Evolutionary conservation across 2,329 filamentous ascomycete species (phyloP).

Genomic region (Saccharata proteae): DNA sequence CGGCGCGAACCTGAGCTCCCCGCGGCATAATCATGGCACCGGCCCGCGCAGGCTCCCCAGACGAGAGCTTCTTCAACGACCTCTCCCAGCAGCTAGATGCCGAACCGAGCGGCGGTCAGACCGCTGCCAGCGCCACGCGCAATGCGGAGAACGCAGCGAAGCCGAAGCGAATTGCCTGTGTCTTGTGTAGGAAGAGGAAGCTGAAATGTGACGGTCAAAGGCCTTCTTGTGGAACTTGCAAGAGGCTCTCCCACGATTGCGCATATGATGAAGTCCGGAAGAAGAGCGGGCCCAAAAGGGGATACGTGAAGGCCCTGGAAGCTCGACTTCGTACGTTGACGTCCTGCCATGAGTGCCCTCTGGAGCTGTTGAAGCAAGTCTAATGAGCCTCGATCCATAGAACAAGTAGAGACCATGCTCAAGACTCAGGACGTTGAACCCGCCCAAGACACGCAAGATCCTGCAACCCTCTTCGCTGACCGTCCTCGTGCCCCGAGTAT

Average conservation of each 20-base stretch:
- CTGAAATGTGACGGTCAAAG: conserved; percentile 76
- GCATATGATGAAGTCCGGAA: conserved; percentile 85
- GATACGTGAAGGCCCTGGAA: conserved; percentile 89
- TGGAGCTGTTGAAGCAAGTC: conserved; percentile 1
- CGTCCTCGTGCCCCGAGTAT: too few relatives aligned
- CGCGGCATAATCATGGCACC: conserved; percentile 14
- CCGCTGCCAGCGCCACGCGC: conserved; percentile 34
- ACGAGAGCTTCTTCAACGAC: conserved; percentile 45
- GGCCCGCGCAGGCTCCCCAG: conserved; percentile 18
- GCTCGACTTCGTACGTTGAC: conserved; percentile 67
- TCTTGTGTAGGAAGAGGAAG: conserved; percentile 87
- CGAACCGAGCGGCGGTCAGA: conserved; percentile 24
- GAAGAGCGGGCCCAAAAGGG: conserved; percentile 89
- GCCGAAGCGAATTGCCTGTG: conserved; percentile 82
- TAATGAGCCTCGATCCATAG: conserved; percentile 33
- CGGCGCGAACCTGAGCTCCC: conserved; percentile 6
- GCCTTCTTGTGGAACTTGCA: conserved; percentile 80
- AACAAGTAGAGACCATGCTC: conserved; percentile 84
- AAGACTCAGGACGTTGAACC: conserved; percentile 56
- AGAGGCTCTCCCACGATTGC: conserved; percentile 74
- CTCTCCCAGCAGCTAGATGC: conserved; percentile 33
- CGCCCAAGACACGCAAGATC: conserved; percentile 11
- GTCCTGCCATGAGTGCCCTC: conserved; percentile 1
- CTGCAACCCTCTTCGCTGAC: too few relatives aligned
- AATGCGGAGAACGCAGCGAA: conserved; percentile 39